Base-by-base conservation (phyloP, 169 alveolate species). In the Ichthyophthirius multifiliis region DNA sequence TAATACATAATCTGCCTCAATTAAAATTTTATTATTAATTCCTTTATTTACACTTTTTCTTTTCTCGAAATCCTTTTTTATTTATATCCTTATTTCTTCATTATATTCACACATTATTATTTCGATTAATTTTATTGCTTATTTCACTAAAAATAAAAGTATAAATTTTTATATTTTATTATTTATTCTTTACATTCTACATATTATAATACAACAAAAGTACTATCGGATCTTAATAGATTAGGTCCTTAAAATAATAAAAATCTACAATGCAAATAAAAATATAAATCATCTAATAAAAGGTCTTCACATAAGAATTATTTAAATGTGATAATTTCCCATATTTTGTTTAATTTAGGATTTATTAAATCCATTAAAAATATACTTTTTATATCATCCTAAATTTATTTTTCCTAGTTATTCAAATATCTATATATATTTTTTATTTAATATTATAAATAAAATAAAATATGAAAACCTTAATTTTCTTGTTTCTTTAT, bases 291-390 rank as follows among this genome's bases (percentile, higher is more conserved):
- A 43, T 86, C 92, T 10, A 62, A 12, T 7, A 74, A 45, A 13
- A 47, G 48, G 3, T 82, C 65, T 65, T 86, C 92, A 45, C 74
- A 76, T 5, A 86, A 63, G 30, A 86, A 86, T 48, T 77, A 80
- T 30, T 79, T 67, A 45, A 86, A 86, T n/a, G 79, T 46, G 27
- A 74, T 47, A 0, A 82, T 75, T 62, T 86, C 92, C 89, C 92
- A 86, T 4, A 78, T 63, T 44, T 65, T 55, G 27, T 82, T 48
- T 6, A 55, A 43, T 31, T 84, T 76, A n/a, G 86, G 86, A 65
- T 71, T 67, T 34, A 63, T 37, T 41, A 81, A 55, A 48, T 81
- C 86, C 23, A 81, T 43, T 20, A 71, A 48, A 55, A 81, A 81
- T 12, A 67, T 41, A 15, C 27, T 44, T 20, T 65, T 32, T 15